Evolutionary conservation across 805 yeast genomes (phyloP).

Genomic region (Kodamaea sagamina): DNA sequence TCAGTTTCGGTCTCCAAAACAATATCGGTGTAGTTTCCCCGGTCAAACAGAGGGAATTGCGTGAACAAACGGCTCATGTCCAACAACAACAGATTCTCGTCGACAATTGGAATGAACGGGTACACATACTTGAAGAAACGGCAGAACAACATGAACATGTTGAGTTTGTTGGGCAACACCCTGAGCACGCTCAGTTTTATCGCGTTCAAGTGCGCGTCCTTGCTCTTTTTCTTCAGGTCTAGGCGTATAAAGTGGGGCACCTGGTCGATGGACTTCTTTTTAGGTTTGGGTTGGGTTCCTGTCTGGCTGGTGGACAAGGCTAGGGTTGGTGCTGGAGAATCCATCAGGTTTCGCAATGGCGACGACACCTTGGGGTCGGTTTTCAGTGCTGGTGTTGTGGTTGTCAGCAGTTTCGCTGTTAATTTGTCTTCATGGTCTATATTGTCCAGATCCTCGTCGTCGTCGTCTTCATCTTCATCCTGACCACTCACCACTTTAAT

Average conservation of each 20-base stretch:
- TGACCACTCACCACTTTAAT: slow-evolving; percentile 25
- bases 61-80: slow-evolving; percentile 29
- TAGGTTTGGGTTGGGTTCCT: background rate
- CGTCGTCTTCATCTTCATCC: slow-evolving; percentile 4
- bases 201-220: slow-evolving; percentile 26
- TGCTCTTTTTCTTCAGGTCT: slow-evolving; percentile 17
- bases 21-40: slow-evolving; percentile 19
- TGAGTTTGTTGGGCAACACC: slow-evolving; percentile 33
- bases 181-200: slow-evolving; percentile 31
- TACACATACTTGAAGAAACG: slow-evolving; percentile 41
- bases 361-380: slow-evolving; percentile 3
- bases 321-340: background rate
- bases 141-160: slow-evolving; percentile 27
- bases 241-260: slow-evolving; percentile 10
- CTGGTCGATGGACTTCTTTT: background rate
- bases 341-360: slow-evolving; percentile 2
- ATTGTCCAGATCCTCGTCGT: slow-evolving; percentile 8
- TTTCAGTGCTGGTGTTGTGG: slow-evolving; percentile 9
- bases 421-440: background rate
- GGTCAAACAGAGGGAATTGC: slow-evolving; percentile 22
- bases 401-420: slow-evolving; percentile 1
- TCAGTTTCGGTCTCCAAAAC: slow-evolving; percentile 33
- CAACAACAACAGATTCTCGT: slow-evolving; percentile 27
- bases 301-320: background rate
- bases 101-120: slow-evolving; percentile 40